phyloP scores from a whole-genome alignment of 768 basidiomycete genomes.

The Leccinum obscurum region DNA sequence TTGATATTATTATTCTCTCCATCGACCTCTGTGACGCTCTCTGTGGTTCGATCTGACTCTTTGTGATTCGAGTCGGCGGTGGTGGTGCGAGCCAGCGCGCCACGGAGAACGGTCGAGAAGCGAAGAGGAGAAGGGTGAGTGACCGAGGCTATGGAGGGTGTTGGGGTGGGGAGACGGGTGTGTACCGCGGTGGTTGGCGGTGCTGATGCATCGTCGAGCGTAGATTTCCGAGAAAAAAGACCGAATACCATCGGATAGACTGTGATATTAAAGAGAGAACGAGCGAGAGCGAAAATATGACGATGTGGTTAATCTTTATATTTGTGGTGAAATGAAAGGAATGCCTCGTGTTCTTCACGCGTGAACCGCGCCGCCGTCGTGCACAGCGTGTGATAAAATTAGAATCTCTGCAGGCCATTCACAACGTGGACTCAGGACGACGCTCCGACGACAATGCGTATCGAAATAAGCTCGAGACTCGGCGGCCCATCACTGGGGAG shows the following conservation, averaged over 20 bases:
- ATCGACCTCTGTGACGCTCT: slow-evolving; percentile 7
- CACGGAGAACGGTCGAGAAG: slow-evolving; percentile 16
- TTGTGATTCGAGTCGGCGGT: slow-evolving; percentile 20
- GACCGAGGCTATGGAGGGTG: slow-evolving; percentile 47
- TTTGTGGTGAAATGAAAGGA: slow-evolving; percentile 11
- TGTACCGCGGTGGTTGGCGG: neutral
- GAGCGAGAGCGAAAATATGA: neutral
- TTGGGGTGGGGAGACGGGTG: slow-evolving; percentile 52
- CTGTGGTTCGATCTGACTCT: slow-evolving; percentile 13
- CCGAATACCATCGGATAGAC: no score
- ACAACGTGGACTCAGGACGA: slow-evolving; percentile 2
- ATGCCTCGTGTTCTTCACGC: slow-evolving; percentile 25
- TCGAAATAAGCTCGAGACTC: no score
- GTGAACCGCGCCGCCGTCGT: slow-evolving; percentile 5
- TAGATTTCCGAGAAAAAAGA: no score
- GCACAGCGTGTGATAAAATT: slow-evolving; percentile 1
- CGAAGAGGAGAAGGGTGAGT: slow-evolving; percentile 25
- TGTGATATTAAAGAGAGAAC: neutral
- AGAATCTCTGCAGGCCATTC: neutral
- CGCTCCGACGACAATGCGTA: no score
- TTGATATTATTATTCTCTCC: neutral
- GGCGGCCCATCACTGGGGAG: neutral
- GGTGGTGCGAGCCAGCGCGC: slow-evolving; percentile 21
- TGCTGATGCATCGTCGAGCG: no score
- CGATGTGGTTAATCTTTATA: neutral